A percentile compares a stretch with the other conserved stretches of the same genome.
phyloP scores from a whole-genome alignment of 345 rosid species.

The Geranium brycei region DNA sequence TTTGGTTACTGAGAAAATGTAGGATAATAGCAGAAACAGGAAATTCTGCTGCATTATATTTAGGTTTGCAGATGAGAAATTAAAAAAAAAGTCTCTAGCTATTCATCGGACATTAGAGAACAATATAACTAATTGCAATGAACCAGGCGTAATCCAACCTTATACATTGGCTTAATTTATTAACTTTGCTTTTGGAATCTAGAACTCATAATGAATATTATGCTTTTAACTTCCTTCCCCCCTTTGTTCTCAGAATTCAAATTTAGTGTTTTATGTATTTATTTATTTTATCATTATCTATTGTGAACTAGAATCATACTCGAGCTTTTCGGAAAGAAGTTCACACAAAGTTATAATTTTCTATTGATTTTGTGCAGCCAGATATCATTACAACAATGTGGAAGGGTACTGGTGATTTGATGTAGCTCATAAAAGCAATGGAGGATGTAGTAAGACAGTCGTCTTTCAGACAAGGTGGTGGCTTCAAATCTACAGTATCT shows the following conservation, averaged over 20 bases:
- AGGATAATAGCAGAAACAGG: too few relatives aligned
- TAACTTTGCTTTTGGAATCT: too few relatives aligned
- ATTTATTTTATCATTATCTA: neutral
- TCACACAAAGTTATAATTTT: neutral
- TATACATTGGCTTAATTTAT: too few relatives aligned
- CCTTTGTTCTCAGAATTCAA: neutral
- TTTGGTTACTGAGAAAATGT: neutral
- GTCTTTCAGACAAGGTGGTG: slow-evolving; percentile 41
- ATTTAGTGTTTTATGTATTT: neutral
- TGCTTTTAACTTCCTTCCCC: too few relatives aligned
- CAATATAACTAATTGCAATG: too few relatives aligned
- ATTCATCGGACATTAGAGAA: too few relatives aligned
- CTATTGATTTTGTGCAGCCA: neutral
- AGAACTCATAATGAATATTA: too few relatives aligned
- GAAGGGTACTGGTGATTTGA: neutral
- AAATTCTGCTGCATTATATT: too few relatives aligned
- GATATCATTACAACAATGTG: neutral
- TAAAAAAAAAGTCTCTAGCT: too few relatives aligned
- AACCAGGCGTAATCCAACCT: too few relatives aligned
- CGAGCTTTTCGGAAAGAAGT: neutral
- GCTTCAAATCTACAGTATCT: slow-evolving; percentile 49
- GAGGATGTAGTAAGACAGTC: slow-evolving; percentile 47
- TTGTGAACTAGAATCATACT: neutral
- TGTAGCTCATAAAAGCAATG: slow-evolving; percentile 22
- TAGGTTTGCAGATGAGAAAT: too few relatives aligned